Evolutionary conservation across 2,329 filamentous ascomycete species (phyloP).

Genomic region (Trichoderma koningiopsis): DNA sequence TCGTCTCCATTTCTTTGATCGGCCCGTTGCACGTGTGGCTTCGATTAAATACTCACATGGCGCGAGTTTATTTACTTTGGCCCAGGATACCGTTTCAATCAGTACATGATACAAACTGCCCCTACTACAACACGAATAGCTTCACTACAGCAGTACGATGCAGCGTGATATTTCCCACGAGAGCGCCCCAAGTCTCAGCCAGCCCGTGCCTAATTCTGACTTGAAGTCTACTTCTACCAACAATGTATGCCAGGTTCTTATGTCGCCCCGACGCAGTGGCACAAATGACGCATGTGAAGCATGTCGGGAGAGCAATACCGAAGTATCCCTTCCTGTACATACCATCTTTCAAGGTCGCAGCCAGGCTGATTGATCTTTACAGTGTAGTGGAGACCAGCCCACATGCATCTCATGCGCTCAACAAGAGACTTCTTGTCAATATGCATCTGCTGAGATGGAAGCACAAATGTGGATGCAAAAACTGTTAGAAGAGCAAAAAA

Average conservation of each 20-base stretch:
- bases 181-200: not conserved
- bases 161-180: not conserved
- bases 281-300: not conserved
- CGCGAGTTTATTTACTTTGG: not conserved
- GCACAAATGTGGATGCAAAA: constrained; percentile 4
- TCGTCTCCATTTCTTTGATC: not conserved
- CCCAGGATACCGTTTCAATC: not conserved
- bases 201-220: not conserved
- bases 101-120: not conserved
- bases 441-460: constrained; percentile 8
- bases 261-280: not conserved
- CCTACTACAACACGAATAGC: not conserved
- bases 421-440: not conserved
- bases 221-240: not conserved
- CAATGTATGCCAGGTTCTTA: not conserved
- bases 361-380: too few species aligned
- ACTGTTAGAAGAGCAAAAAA: not conserved
- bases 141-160: not conserved
- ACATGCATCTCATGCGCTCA: not conserved
- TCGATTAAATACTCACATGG: not conserved
- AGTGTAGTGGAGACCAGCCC: constrained; percentile 17
- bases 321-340: not conserved
- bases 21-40: constrained; percentile 4
- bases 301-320: not conserved
- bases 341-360: not conserved